These are phyloP conservation scores for Stagonosporopsis tanaceti DNA, from an alignment of 2,329 filamentous ascomycete genomes.

Conservation along the genomic window DNA sequence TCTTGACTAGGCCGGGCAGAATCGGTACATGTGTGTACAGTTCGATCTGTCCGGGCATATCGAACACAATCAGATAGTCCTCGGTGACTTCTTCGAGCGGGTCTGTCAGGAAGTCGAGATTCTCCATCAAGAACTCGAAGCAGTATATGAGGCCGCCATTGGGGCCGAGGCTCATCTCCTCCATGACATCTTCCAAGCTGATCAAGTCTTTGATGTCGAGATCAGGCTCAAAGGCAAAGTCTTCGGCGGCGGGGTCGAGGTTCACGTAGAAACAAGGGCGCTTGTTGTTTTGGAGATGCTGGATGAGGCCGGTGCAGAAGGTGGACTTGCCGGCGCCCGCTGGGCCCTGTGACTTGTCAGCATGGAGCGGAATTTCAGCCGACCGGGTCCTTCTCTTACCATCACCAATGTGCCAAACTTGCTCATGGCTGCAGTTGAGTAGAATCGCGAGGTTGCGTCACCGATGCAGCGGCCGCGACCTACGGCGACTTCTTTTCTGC, in stretches of 20 bases:
- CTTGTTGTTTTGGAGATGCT: conserved; percentile 87
- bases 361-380: neutral
- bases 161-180: conserved; percentile 87
- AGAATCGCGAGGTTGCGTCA: conserved; percentile 13
- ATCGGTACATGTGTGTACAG: conserved; percentile 97
- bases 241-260: conserved; percentile 93
- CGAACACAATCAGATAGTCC: conserved; percentile 96
- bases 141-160: conserved; percentile 96
- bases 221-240: conserved; percentile 89
- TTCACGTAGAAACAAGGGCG: conserved; percentile 98
- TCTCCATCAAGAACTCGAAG: conserved; percentile 94
- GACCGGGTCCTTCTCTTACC: conserved; percentile 52
- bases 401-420: conserved; percentile 96
- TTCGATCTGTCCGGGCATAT: conserved; percentile 99
- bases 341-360: conserved; percentile 65
- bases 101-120: conserved; percentile 89
- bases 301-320: conserved; percentile 92
- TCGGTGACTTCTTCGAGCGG: conserved; percentile 86
- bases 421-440: conserved; percentile 68
- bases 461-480: neutral
- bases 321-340: conserved; percentile 97
- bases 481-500: conserved; percentile 17
- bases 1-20: conserved; percentile 81
- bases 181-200: conserved; percentile 94
- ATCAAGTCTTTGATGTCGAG: conserved; percentile 96